A percentile compares a stretch with the other conserved stretches of the same genome.
These are phyloP conservation scores for Globisporangium paddicum DNA, from an alignment of 352 stramenopile genomes.

Conservation along the genomic window DNA sequence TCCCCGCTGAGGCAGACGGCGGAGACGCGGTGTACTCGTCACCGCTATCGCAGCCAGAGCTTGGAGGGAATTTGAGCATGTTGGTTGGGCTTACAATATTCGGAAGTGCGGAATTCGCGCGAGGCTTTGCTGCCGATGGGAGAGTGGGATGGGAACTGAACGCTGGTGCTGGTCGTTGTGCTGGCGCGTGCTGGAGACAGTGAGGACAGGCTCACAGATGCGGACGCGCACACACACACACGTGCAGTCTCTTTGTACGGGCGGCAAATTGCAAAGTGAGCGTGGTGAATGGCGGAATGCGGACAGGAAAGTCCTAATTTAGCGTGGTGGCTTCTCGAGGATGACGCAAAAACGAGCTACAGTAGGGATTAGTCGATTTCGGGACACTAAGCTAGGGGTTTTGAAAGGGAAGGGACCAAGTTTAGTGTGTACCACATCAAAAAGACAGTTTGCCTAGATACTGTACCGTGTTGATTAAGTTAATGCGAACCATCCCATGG, in stretches of 20 bases:
- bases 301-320: no score
- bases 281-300: no score
- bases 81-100: not conserved
- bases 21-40: slow-evolving; percentile 10
- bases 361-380: no score
- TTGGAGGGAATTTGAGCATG: slow-evolving; percentile 32
- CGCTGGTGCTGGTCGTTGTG: not conserved
- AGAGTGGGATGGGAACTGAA: not conserved
- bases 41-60: slow-evolving; percentile 26
- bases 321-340: no score
- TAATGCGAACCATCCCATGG: not conserved
- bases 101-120: not conserved
- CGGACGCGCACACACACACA: not conserved
- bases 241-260: not conserved
- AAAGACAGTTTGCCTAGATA: not conserved
- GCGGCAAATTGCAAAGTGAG: not conserved
- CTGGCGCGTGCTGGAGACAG: no score
- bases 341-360: not conserved
- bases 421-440: no score
- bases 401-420: no score
- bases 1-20: not conserved
- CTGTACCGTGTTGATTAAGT: not conserved
- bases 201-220: no score
- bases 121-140: not conserved
- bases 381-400: no score